A percentile compares a stretch with the other conserved stretches of the same genome.
Conservation (phyloP, 805 yeast species). For the Yamadazyma phyllophila region DNA sequence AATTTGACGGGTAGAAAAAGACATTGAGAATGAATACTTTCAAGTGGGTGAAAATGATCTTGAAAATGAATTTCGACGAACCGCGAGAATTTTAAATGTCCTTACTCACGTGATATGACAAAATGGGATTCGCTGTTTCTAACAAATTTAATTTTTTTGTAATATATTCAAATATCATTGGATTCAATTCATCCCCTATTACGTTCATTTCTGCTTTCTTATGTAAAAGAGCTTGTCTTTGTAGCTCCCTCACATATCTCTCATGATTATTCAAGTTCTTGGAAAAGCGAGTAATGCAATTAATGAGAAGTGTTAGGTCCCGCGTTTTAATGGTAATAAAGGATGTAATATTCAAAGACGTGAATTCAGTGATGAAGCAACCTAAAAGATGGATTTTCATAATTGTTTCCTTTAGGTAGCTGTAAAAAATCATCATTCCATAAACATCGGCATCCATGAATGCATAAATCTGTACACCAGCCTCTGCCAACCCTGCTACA, state of each 20-base stretch:
- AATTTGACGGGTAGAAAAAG: conserved; percentile 85
- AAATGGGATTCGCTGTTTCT: not conserved
- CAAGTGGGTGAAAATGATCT: conserved; percentile 1
- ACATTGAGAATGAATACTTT: conserved; percentile 39
- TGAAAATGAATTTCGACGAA: not conserved
- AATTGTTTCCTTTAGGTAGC: conserved; percentile 19
- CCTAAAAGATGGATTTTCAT: conserved; percentile 30
- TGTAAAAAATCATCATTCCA: conserved; percentile 53
- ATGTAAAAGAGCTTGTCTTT: conserved; percentile 48
- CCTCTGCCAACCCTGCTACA: conserved; percentile 23
- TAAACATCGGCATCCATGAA: conserved; percentile 66
- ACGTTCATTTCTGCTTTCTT: conserved; percentile 60
- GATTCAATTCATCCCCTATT: conserved; percentile 1
- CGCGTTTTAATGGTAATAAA: conserved; percentile 21
- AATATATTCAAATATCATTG: not conserved
- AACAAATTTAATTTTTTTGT: not conserved
- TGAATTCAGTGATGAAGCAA: conserved; percentile 38
- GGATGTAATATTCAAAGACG: conserved; percentile 17
- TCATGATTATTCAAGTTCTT: not conserved
- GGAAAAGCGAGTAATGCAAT: conserved; percentile 8
- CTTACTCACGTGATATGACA: conserved; percentile 8
- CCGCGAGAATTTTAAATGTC: not conserved
- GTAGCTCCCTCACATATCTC: conserved; percentile 46
- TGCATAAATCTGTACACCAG: conserved; percentile 38
- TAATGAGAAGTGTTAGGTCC: conserved; percentile 20